Evolutionary conservation across 2,329 filamentous ascomycete genomes (phyloP).

Genomic region (Parastagonospora nodorum): DNA sequence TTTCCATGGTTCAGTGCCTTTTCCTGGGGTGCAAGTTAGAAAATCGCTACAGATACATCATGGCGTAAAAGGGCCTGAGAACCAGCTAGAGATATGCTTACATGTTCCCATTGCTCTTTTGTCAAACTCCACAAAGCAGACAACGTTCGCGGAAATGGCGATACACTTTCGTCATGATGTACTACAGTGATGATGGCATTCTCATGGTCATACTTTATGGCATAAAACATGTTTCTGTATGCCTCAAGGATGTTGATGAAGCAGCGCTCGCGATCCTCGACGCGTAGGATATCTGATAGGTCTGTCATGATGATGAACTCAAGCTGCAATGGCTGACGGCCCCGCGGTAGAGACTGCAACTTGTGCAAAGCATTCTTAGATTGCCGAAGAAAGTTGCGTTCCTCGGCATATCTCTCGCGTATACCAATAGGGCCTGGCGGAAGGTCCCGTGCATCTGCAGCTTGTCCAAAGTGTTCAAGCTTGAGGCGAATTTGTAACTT

Average conservation of each 20-base stretch:
- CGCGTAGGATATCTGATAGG: neutral
- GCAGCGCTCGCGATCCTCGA: neutral
- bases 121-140: slow-evolving; percentile 19
- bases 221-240: slow-evolving; percentile 22
- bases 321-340: slow-evolving; percentile 9
- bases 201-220: slow-evolving; percentile 17
- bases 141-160: slow-evolving; percentile 21
- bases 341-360: neutral
- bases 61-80: neutral
- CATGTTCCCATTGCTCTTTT: slow-evolving; percentile 25
- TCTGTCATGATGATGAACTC: slow-evolving; percentile 30
- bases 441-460: neutral
- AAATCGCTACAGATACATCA: neutral
- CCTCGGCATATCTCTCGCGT: slow-evolving; percentile 6
- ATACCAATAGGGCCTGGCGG: neutral
- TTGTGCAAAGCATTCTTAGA: neutral
- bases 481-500: slow-evolving; percentile 33
- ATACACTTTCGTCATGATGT: slow-evolving; percentile 20
- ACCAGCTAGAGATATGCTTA: slow-evolving; percentile 4
- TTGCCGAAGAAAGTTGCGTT: slow-evolving; percentile 10
- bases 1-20: neutral
- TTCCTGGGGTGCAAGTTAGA: slow-evolving; percentile 3
- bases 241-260: slow-evolving; percentile 23
- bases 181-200: slow-evolving; percentile 17
- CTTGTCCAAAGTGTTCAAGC: slow-evolving; percentile 18